These are phyloP conservation scores for Mycena chlorophos DNA, from an alignment of 768 basidiomycete genomes.

Conservation along the genomic window DNA sequence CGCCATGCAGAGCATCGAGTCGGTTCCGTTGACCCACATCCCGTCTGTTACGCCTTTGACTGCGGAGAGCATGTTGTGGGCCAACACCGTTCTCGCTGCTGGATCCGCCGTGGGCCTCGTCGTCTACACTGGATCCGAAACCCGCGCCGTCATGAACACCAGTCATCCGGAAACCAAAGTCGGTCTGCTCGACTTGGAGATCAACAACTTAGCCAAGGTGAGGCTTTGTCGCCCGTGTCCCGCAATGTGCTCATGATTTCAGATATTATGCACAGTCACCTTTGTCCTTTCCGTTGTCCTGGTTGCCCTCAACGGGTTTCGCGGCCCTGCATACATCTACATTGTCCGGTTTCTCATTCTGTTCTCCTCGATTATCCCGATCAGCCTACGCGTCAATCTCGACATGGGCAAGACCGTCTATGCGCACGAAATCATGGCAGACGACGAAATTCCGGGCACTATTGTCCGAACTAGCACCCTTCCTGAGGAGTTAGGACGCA, in stretches of 20 bases:
- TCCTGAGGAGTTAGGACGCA: conserved; percentile 93
- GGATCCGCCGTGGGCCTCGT: conserved; percentile 92
- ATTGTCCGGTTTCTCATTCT: conserved; percentile 95
- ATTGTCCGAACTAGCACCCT: conserved; percentile 97
- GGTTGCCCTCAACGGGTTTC: conserved; percentile 94
- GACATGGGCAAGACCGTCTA: conserved; percentile 99
- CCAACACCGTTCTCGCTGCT: conserved; percentile 95
- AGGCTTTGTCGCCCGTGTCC: conserved; percentile 30
- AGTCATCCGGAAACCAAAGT: conserved; percentile 95
- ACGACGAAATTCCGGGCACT: conserved; percentile 88
- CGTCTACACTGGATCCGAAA: conserved; percentile 92
- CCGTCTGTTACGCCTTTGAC: conserved; percentile 80
- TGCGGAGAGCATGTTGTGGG: conserved; percentile 94
- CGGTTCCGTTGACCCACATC: conserved; percentile 42
- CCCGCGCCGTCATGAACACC: conserved; percentile 98
- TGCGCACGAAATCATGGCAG: conserved; percentile 92
- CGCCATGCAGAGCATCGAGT: conserved; percentile 28
- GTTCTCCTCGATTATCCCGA: conserved; percentile 98
- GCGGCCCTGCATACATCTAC: conserved; percentile 94
- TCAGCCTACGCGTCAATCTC: conserved; percentile 97
- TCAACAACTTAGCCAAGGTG: conserved; percentile 95
- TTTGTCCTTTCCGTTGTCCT: conserved; percentile 88
- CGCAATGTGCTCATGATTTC: background rate
- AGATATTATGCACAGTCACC: conserved; percentile 92
- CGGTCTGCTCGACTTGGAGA: conserved; percentile 89